These are phyloP conservation scores for Moesziomyces antarcticus DNA, from an alignment of 1,284 basidiomycete species.

Conservation along the genomic window DNA sequence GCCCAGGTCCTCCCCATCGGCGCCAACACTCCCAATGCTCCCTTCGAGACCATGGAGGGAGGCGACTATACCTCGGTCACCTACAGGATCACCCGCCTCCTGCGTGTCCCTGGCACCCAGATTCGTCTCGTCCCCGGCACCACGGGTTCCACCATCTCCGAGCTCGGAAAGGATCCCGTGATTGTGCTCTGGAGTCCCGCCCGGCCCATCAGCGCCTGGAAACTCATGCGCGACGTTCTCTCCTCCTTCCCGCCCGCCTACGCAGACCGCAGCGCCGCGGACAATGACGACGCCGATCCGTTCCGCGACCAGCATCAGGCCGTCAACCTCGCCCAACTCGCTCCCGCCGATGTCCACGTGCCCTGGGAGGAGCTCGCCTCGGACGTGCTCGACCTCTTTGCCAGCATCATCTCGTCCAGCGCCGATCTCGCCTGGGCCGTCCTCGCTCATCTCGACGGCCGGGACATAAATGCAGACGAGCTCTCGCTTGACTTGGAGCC, in stretches of 20 bases:
- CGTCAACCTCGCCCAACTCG: conserved; percentile 43
- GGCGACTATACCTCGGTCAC: conserved; percentile 72
- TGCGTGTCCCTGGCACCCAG: conserved; percentile 78
- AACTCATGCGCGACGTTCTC: conserved; percentile 79
- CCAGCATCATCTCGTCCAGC: conserved; percentile 79
- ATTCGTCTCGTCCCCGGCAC: conserved; percentile 77
- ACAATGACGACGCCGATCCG: conserved; percentile 27
- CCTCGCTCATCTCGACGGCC: conserved; percentile 74
- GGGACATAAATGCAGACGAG: conserved; percentile 40
- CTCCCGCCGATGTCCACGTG: conserved; percentile 32
- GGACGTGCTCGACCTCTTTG: conserved; percentile 80
- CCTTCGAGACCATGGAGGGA: conserved; percentile 77
- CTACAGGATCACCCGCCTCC: conserved; percentile 76
- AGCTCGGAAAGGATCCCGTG: conserved; percentile 75
- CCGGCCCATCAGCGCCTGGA: conserved; percentile 79
- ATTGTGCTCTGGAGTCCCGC: conserved; percentile 83
- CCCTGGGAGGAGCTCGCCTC: conserved; percentile 73
- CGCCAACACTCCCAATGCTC: conserved; percentile 74
- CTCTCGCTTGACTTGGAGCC: conserved; percentile 43
- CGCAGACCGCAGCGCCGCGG: conserved; percentile 1
- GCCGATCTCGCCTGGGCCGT: conserved; percentile 75
- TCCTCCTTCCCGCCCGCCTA: conserved; percentile 72
- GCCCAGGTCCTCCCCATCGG: conserved; percentile 76
- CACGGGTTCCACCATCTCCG: conserved; percentile 75
- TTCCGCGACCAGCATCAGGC: conserved; percentile 39